These are phyloP conservation scores for Phialocephala subalpina DNA, from an alignment of 2,329 filamentous ascomycete species.

Conservation along the genomic window DNA sequence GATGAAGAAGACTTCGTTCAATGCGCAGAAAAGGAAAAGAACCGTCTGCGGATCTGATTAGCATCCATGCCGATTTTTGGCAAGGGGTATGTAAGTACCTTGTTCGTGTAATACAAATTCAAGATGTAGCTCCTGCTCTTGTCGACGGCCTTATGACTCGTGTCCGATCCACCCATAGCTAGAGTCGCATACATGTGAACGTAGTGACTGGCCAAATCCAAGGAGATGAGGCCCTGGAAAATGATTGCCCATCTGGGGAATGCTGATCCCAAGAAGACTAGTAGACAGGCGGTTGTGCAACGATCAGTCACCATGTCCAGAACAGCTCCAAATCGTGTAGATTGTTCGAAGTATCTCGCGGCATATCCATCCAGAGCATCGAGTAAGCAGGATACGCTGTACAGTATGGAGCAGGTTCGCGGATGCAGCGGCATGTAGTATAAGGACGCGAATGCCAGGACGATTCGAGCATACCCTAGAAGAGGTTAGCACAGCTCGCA, in stretches of 20 bases:
- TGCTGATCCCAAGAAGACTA: conserved; percentile 93
- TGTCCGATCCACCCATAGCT: conserved; percentile 80
- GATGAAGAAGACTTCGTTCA: conserved; percentile 98
- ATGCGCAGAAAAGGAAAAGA: conserved; percentile 85
- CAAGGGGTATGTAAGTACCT: conserved; percentile 63
- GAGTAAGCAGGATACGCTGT: conserved; percentile 92
- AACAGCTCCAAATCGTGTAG: conserved; percentile 93
- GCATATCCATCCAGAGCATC: conserved; percentile 95
- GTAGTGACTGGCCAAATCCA: conserved; percentile 96
- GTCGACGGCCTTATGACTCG: conserved; percentile 93
- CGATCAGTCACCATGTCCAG: conserved; percentile 99
- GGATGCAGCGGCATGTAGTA: conserved; percentile 99
- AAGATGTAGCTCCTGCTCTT: conserved; percentile 87
- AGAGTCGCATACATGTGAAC: conserved; percentile 99
- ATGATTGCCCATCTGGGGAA: conserved; percentile 94
- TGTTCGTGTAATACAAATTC: conserved; percentile 97
- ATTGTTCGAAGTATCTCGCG: conserved; percentile 87
- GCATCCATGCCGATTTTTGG: conserved; percentile 16
- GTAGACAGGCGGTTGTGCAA: conserved; percentile 92
- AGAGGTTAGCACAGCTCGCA: conserved; percentile 27
- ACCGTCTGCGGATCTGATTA: conserved; percentile 68
- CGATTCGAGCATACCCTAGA: conserved; percentile 77
- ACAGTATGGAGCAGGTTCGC: conserved; percentile 90
- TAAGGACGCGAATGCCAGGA: conserved; percentile 87
- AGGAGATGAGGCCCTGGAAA: conserved; percentile 90